Evolutionary conservation across 2,329 filamentous ascomycete genomes (phyloP).

Genomic region (Fusarium secorum): DNA sequence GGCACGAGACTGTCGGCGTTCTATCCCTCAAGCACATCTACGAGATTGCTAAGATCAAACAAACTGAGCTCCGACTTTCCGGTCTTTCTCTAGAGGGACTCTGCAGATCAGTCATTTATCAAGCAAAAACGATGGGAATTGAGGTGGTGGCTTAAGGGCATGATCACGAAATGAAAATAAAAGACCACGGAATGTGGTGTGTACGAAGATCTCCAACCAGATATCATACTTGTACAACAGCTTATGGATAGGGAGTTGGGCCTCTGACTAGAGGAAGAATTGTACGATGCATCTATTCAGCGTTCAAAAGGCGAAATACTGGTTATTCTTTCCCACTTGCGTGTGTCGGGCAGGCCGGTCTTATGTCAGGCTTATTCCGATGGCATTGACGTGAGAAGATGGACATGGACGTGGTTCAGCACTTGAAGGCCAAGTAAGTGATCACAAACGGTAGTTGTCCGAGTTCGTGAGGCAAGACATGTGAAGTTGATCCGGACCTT

Average conservation of each 20-base stretch:
- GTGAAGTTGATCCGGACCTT: neutral
- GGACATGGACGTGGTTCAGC: neutral
- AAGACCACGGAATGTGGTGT: conserved; percentile 23
- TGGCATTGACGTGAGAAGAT: neutral
- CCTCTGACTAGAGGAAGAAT: conserved; percentile 7
- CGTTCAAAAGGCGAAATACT: neutral
- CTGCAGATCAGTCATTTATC: conserved; percentile 76
- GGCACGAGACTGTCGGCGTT: conserved; percentile 79
- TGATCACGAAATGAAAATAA: neutral
- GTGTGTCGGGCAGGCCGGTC: neutral
- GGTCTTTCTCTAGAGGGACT: conserved; percentile 74
- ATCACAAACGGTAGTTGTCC: neutral
- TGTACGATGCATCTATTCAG: conserved; percentile 22
- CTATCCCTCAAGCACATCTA: conserved; percentile 95
- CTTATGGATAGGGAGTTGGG: conserved; percentile 23
- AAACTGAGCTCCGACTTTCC: conserved; percentile 75
- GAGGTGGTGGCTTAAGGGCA: conserved; percentile 67
- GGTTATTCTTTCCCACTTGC: neutral
- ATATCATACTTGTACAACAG: conserved; percentile 39
- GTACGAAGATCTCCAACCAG: conserved; percentile 17
- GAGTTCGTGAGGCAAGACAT: neutral
- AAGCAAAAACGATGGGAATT: conserved; percentile 79
- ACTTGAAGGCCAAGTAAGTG: neutral
- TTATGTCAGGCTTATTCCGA: neutral
- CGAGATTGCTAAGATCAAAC: conserved; percentile 98